phyloP scores from a whole-genome alignment of 441 rosid species.

The Hura crepitans region DNA sequence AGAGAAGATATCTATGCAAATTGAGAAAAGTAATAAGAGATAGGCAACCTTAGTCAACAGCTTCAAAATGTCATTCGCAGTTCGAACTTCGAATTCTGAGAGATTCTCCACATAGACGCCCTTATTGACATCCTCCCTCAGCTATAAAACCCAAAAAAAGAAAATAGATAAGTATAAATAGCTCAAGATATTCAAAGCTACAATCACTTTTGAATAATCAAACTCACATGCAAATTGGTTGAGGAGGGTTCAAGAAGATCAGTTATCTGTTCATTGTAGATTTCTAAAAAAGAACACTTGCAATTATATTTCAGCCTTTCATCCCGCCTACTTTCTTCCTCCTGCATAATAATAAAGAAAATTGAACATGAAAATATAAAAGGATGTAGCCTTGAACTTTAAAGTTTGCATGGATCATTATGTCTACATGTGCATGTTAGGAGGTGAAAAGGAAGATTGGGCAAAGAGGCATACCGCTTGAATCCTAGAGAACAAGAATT shows the following conservation, averaged over 20 bases:
- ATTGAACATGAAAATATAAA: background rate
- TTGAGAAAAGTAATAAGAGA: constrained; percentile 9
- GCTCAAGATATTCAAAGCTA: constrained; percentile 5
- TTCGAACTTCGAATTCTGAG: constrained; percentile 81
- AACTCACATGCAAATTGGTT: constrained; percentile 65
- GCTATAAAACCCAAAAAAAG: constrained; percentile 38
- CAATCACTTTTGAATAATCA: constrained; percentile 12
- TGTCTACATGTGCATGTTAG: background rate
- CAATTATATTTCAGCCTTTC: constrained; percentile 82
- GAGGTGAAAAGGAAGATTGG: constrained; percentile 15
- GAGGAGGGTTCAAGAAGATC: constrained; percentile 97
- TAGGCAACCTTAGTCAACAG: constrained; percentile 71
- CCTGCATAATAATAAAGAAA: constrained; percentile 45
- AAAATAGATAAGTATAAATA: constrained; percentile 17
- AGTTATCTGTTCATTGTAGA: constrained; percentile 87
- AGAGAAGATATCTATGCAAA: background rate
- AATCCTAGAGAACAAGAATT: constrained; percentile 95
- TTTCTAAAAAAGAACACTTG: constrained; percentile 98
- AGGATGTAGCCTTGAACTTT: background rate
- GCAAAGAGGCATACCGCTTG: constrained; percentile 64
- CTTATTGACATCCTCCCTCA: constrained; percentile 81
- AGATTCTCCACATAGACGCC: constrained; percentile 98
- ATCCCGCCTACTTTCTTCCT: constrained; percentile 94
- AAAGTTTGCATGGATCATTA: background rate
- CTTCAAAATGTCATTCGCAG: constrained; percentile 76